Conservation (phyloP, 2,329 filamentous ascomycete genomes). For the Biscogniauxia marginata region DNA sequence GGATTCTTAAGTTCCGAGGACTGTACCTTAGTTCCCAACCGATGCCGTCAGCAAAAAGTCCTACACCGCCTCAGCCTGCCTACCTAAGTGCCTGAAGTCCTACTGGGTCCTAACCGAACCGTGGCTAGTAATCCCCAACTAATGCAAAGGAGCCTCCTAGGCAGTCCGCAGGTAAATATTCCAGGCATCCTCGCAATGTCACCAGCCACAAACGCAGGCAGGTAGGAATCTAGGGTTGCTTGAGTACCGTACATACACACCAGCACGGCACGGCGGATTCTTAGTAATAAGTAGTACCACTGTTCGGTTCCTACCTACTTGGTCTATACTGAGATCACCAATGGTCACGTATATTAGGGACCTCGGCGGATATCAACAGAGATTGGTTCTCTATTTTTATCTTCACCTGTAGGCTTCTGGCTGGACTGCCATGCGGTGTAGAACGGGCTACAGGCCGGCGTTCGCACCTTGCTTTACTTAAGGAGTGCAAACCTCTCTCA, state of each 20-base stretch:
- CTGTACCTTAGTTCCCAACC: too few relatives aligned
- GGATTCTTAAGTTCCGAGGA: background rate
- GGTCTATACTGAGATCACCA: background rate
- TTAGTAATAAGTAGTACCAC: background rate
- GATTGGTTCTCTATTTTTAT: conserved; percentile 19
- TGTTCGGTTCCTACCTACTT: background rate
- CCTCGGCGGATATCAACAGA: background rate
- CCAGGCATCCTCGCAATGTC: too few relatives aligned
- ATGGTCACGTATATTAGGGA: background rate
- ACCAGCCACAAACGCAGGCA: background rate
- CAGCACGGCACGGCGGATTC: background rate
- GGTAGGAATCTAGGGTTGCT: background rate
- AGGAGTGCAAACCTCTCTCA: conserved; percentile 8
- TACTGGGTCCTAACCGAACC: conserved; percentile 1
- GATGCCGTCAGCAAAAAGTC: background rate
- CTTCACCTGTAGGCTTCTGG: conserved; percentile 1
- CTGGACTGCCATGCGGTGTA: background rate
- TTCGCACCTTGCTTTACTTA: background rate
- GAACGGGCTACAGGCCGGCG: background rate
- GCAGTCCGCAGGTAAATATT: background rate
- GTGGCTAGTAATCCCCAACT: background rate
- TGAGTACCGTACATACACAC: background rate
- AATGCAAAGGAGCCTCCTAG: background rate
- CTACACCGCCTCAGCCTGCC: conserved; percentile 1
- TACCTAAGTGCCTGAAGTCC: background rate